Evolutionary conservation across 108 stramenopile species (phyloP).

Genomic region (Nannochloropsis granulata): DNA sequence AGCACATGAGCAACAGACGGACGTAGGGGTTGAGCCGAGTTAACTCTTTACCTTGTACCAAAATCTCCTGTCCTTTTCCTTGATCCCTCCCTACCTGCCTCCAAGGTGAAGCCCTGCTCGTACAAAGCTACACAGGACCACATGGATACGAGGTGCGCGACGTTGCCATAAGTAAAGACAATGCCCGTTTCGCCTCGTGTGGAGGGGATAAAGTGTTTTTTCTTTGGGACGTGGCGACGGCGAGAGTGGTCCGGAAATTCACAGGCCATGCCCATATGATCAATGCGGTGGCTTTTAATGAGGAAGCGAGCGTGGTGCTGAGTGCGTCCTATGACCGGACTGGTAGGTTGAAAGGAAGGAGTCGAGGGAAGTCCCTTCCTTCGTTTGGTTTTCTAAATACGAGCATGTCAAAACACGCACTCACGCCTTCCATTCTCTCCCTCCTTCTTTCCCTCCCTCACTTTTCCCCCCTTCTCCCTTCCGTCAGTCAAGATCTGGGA

Average conservation of each 20-base stretch:
- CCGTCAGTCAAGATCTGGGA: constrained; percentile 30
- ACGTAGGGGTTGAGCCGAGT: neutral
- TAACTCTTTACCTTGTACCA: neutral
- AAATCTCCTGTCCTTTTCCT: neutral
- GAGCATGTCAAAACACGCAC: too few relatives aligned
- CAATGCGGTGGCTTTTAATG: constrained; percentile 32
- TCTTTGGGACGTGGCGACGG: constrained; percentile 35
- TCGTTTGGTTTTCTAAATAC: neutral
- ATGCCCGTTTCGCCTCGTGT: constrained; percentile 32
- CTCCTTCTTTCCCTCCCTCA: too few relatives aligned
- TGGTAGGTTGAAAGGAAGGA: neutral
- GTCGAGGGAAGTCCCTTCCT: neutral
- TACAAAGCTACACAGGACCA: constrained; percentile 32
- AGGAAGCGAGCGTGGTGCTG: constrained; percentile 24
- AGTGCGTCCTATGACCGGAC: constrained; percentile 37
- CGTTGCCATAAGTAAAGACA: constrained; percentile 29
- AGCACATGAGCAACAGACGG: too few relatives aligned
- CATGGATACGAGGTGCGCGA: constrained; percentile 37
- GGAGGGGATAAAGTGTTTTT: constrained; percentile 33
- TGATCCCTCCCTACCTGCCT: neutral
- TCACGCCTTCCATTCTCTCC: too few relatives aligned
- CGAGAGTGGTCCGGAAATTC: constrained; percentile 19
- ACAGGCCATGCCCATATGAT: constrained; percentile 27
- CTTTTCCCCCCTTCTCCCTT: neutral
- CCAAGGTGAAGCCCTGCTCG: constrained; percentile 13